phyloP scores from a whole-genome alignment of 441 rosid genomes.

The Daphne laureola region DNA sequence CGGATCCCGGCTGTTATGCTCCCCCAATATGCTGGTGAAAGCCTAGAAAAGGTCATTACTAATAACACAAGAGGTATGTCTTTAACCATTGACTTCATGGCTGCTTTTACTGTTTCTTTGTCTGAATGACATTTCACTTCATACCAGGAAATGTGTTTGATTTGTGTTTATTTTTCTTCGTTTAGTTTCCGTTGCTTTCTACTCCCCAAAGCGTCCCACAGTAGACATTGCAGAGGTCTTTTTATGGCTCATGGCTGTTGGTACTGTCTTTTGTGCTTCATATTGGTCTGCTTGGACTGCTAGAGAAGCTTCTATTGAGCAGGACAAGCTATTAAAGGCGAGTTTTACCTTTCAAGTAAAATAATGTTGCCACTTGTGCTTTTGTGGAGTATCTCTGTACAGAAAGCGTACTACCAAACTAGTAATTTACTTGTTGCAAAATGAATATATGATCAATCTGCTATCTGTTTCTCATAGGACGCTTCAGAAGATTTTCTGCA shows the following conservation, averaged over 20 bases:
- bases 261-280: conserved; percentile 44
- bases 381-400: neutral
- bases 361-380: conserved; percentile 6
- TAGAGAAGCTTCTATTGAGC: conserved; percentile 49
- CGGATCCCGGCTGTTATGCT: conserved; percentile 42
- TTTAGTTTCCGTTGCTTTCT: conserved; percentile 39
- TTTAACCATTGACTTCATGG: conserved; percentile 4
- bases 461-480: conserved; percentile 25
- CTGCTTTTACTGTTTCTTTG: conserved; percentile 7
- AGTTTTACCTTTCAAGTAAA: conserved; percentile 9
- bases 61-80: conserved; percentile 24
- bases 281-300: conserved; percentile 53
- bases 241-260: conserved; percentile 56
- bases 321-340: conserved; percentile 45
- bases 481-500: conserved; percentile 27
- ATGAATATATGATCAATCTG: conserved; percentile 2
- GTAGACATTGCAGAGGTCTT: conserved; percentile 52
- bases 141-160: conserved; percentile 1
- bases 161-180: conserved; percentile 7
- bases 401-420: neutral
- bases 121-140: conserved; percentile 5
- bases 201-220: conserved; percentile 44
- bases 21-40: conserved; percentile 45
- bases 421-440: conserved; percentile 7
- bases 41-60: conserved; percentile 25